phyloP scores from a whole-genome alignment of 768 basidiomycete genomes.

The Tylopilus sp. region DNA sequence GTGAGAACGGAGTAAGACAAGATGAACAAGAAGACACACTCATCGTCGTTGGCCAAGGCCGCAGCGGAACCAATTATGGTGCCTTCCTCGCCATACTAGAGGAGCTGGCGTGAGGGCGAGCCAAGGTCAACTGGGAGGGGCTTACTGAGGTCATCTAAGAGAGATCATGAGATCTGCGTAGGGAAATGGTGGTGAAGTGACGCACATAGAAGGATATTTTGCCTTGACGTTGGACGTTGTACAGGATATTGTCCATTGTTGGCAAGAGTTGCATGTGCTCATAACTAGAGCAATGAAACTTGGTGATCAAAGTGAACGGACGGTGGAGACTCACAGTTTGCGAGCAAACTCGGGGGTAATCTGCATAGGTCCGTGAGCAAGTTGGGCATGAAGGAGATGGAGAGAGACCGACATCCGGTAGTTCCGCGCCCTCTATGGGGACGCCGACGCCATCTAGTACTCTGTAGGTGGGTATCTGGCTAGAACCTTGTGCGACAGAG shows the following conservation, averaged over 20 bases:
- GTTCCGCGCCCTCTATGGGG: slow-evolving; percentile 65
- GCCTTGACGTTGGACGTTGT: slow-evolving; percentile 92
- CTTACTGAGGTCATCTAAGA: slow-evolving; percentile 79
- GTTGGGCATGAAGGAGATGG: not conserved
- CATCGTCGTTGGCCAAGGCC: slow-evolving; percentile 76
- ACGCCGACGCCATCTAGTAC: slow-evolving; percentile 79
- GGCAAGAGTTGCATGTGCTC: slow-evolving; percentile 80
- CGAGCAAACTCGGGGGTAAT: slow-evolving; percentile 66
- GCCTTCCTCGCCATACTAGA: slow-evolving; percentile 86
- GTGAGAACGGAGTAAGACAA: slow-evolving; percentile 7
- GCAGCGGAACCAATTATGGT: slow-evolving; percentile 88
- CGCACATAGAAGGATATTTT: slow-evolving; percentile 88
- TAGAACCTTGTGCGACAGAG: slow-evolving; percentile 56
- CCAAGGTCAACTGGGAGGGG: slow-evolving; percentile 1
- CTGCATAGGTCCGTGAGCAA: slow-evolving; percentile 33
- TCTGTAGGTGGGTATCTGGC: slow-evolving; percentile 81
- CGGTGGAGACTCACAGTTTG: slow-evolving; percentile 44
- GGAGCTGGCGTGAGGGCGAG: slow-evolving; percentile 1
- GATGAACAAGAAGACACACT: slow-evolving; percentile 48
- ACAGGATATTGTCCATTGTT: slow-evolving; percentile 80
- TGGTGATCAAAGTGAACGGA: not conserved
- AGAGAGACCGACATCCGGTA: slow-evolving; percentile 60
- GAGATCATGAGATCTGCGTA: slow-evolving; percentile 4
- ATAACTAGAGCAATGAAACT: slow-evolving; percentile 42
- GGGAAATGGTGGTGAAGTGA: slow-evolving; percentile 9